Base-by-base conservation (phyloP, 805 yeast genomes). In the Maudiozyma saulgeensis region DNA sequence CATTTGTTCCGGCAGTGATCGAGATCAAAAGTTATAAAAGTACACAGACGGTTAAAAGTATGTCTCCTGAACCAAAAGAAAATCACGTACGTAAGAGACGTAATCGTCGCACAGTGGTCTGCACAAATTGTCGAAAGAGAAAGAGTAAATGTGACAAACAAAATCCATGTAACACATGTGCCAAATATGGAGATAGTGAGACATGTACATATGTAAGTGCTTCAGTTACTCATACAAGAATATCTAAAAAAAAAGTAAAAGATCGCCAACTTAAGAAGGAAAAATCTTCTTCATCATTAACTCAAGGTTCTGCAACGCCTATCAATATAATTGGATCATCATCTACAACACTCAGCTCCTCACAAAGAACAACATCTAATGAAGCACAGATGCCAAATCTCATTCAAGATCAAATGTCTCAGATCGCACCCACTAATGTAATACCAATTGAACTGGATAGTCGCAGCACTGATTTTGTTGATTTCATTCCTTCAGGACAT, bases 61-160 rank as follows among this genome's bases (percentile, higher is more conserved):
- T 35, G 38, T 15, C 38, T 15, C 2, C 38, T 7, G 38, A 35
- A 15, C 18, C 38, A 16, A 35, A 18, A 39, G 26, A 39, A 39
- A 39, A 15, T 23, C 16, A 18, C 9, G 26, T 39, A 1, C 21
- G 42, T 13, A 48, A 40, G 19, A 60, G 50, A 44, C 56, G 68
- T 26, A 52, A 58, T 18, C 58, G 68, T 40, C 48, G 51, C 8
- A 63, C 67, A 0, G 51, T 64, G 11, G 67, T 63, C 6, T 64
- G 68, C 48, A 51, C 60, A n/a, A 64, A 64, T 48, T 64, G 68
- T 49, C 62, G 56, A 45, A 57, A 61, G 39, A 55, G 67, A 35
- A 64, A 63, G 45, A 64, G 57, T 44, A 62, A 60, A 48, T 64
- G 68, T 51, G 62, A 62, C 45, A 56, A 59, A 46, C 49, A 45